phyloP scores from a whole-genome alignment of 2,329 filamentous ascomycete species.

The Epichloe festucae region DNA sequence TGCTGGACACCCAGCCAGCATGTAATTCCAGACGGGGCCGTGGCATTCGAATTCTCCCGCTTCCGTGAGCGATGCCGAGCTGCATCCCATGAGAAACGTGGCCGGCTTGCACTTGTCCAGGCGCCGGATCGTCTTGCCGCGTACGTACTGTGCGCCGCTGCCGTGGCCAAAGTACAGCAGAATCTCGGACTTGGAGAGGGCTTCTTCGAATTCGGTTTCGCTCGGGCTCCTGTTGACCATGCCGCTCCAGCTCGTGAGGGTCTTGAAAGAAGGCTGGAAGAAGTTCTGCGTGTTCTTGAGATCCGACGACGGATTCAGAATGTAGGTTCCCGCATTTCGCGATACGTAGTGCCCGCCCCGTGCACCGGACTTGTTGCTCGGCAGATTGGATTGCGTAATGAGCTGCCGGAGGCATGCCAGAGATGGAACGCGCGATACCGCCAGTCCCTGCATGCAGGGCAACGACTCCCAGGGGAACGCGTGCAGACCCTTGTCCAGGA shows the following conservation, averaged over 20 bases:
- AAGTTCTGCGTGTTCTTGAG: conserved; percentile 65
- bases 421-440: conserved; percentile 80
- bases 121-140: conserved; percentile 66
- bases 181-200: conserved; percentile 54
- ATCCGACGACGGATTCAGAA: conserved; percentile 83
- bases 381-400: conserved; percentile 39
- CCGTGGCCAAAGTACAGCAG: conserved; percentile 95
- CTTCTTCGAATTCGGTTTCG: conserved; percentile 63
- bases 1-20: conserved; percentile 75
- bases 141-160: conserved; percentile 87
- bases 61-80: conserved; percentile 64
- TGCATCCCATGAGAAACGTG: conserved; percentile 88
- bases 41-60: conserved; percentile 83
- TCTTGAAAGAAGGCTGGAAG: conserved; percentile 51
- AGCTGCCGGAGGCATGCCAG: conserved; percentile 69
- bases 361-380: conserved; percentile 5
- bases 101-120: conserved; percentile 63
- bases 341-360: conserved; percentile 41
- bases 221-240: conserved; percentile 57
- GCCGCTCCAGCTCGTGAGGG: conserved; percentile 58
- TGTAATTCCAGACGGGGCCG: conserved; percentile 82
- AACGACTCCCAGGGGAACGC: conserved; percentile 93
- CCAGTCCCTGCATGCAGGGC: conserved; percentile 65
- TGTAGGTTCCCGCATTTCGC: conserved; percentile 51
- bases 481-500: conserved; percentile 85